These are phyloP conservation scores for Diaporthe sp. DNA, from an alignment of 2,329 filamentous ascomycete genomes.

Conservation along the genomic window DNA sequence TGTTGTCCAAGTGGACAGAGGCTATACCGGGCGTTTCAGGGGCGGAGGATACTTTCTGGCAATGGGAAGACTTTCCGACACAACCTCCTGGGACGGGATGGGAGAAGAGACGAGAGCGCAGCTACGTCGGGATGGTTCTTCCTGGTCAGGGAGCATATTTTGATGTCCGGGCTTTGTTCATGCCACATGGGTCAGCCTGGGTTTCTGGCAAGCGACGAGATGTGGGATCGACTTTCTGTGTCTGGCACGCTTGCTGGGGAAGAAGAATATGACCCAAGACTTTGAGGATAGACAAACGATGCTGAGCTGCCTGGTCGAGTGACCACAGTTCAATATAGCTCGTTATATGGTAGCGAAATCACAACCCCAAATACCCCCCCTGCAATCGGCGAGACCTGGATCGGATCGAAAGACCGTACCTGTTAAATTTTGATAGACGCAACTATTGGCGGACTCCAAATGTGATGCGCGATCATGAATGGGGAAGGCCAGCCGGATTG, in stretches of 20 bases:
- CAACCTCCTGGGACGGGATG: conserved; percentile 35
- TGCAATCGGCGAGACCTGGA: not conserved
- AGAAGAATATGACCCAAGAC: conserved; percentile 24
- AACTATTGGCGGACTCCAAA: conserved; percentile 7
- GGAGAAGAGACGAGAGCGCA: conserved; percentile 28
- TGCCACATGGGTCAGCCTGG: conserved; percentile 15
- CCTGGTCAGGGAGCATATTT: conserved; percentile 32
- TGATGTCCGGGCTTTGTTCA: conserved; percentile 26
- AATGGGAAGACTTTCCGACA: conserved; percentile 38
- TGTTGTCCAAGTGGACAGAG: conserved; percentile 41
- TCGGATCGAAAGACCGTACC: not conserved
- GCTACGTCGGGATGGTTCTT: conserved; percentile 37
- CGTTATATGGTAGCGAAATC: conserved; percentile 40
- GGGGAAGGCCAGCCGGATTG: not conserved
- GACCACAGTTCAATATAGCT: conserved; percentile 40
- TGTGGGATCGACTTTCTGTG: conserved; percentile 30
- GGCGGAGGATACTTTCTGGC: conserved; percentile 38
- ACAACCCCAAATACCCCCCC: conserved; percentile 38
- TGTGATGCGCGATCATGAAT: not conserved
- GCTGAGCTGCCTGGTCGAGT: conserved; percentile 43
- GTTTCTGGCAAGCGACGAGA: conserved; percentile 33
- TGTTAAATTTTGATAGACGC: not conserved
- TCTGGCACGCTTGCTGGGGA: conserved; percentile 31
- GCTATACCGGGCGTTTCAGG: conserved; percentile 40
- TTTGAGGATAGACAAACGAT: conserved; percentile 36